phyloP scores from a whole-genome alignment of 805 yeast genomes.

The Schizosaccharomyces japonicus region DNA sequence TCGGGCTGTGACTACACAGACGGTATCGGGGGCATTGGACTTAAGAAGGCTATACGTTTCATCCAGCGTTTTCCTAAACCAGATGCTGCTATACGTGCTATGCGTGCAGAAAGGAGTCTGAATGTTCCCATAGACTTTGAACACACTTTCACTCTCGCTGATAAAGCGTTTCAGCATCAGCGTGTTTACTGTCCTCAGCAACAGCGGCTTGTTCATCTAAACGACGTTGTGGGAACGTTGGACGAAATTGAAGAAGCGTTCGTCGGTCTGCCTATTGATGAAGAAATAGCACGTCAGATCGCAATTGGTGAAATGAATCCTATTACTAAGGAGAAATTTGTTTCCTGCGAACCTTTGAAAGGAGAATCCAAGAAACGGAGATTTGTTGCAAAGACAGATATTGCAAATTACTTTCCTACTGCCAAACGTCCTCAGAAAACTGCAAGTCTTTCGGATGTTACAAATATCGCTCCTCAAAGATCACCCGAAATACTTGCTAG shows the following conservation, averaged over 20 bases:
- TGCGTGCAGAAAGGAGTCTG: slow-evolving; percentile 36
- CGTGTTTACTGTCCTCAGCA: slow-evolving; percentile 54
- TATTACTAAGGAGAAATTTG: slow-evolving; percentile 23
- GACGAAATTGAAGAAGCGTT: not conserved
- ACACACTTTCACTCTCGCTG: slow-evolving; percentile 40
- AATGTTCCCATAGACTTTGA: slow-evolving; percentile 33
- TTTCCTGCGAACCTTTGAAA: not conserved
- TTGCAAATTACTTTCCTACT: slow-evolving; percentile 5
- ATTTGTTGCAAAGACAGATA: not conserved
- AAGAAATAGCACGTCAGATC: slow-evolving; percentile 27
- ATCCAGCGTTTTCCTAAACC: slow-evolving; percentile 29
- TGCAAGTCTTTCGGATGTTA: not conserved
- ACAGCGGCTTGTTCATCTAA: slow-evolving; percentile 19
- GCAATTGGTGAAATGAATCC: slow-evolving; percentile 54
- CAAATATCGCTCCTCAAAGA: not conserved
- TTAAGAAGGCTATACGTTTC: slow-evolving; percentile 44
- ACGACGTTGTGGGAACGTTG: not conserved
- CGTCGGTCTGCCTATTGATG: slow-evolving; percentile 15
- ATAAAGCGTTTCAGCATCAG: slow-evolving; percentile 59
- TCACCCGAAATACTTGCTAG: too few species aligned
- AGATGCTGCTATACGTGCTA: slow-evolving; percentile 31
- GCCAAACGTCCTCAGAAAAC: not conserved
- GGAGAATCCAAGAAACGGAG: slow-evolving; percentile 1
- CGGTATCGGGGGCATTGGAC: slow-evolving; percentile 64
- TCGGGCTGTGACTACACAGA: slow-evolving; percentile 94